Percentiles rank a stretch among this genome's conserved stretches.
phyloP scores from a whole-genome alignment of 2,329 filamentous ascomycete genomes.

The Colletotrichum liriopes region DNA sequence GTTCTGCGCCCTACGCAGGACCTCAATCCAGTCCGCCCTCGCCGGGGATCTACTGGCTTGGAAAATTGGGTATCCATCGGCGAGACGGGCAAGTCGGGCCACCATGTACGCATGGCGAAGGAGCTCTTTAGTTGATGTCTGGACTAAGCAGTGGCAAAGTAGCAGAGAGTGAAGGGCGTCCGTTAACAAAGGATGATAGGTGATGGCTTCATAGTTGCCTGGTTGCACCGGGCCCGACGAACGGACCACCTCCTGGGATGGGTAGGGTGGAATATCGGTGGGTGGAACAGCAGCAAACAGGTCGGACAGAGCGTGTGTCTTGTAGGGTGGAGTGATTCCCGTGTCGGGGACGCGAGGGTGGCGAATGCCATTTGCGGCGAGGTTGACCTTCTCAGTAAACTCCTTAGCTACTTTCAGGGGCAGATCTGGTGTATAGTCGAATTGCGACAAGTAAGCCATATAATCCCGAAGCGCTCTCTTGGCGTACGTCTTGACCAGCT shows the following conservation, averaged over 20 bases:
- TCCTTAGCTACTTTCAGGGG: constrained; percentile 72
- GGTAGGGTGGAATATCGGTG: constrained; percentile 77
- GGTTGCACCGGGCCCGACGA: constrained; percentile 53
- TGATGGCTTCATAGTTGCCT: constrained; percentile 72
- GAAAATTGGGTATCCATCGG: constrained; percentile 87
- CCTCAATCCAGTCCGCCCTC: constrained; percentile 85
- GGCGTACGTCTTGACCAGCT: constrained; percentile 80
- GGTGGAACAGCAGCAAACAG: constrained; percentile 82
- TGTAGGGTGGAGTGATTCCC: constrained; percentile 51
- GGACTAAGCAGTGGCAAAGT: constrained; percentile 83
- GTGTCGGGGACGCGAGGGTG: constrained; percentile 51
- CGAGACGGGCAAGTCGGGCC: constrained; percentile 80
- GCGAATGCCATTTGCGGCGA: constrained; percentile 65
- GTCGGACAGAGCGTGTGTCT: constrained; percentile 65
- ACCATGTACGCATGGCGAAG: constrained; percentile 87
- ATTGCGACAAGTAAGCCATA: constrained; percentile 77
- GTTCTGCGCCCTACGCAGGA: constrained; percentile 77
- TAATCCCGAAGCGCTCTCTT: constrained; percentile 85
- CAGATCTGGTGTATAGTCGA: constrained; percentile 84
- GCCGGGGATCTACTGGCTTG: constrained; percentile 80
- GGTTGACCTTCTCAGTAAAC: constrained; percentile 71
- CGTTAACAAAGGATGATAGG: constrained; percentile 85
- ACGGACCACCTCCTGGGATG: constrained; percentile 59
- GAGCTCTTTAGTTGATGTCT: constrained; percentile 84
- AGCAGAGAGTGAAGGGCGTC: constrained; percentile 86